Evolutionary conservation across 805 yeast species (phyloP), one percentile per base, ranked within the genome.

Genomic region (Kazachstania bromeliacearum): DNA sequence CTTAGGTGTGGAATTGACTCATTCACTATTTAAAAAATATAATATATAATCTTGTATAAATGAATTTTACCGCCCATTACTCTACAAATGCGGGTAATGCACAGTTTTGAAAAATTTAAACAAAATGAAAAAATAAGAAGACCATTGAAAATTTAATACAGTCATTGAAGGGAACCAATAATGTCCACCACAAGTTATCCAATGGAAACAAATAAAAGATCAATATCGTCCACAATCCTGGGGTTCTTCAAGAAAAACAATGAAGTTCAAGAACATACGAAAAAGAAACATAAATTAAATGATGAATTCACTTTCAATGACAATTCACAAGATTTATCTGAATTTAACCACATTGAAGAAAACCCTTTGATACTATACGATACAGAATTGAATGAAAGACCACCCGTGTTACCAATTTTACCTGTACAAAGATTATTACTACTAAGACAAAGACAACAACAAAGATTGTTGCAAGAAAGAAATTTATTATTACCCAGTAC

Each of bases 1-100:
- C 65, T 72, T 85, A 24, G 98, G 97, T 32, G 97, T 89, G 21
- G 98, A 89, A 59, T 53, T 88, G 39, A 84, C 95, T 5, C 68
- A 62, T 40, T 53, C 58, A 15, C 45, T 62, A 41, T 62, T 63
- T 39, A 60, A 59, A 39, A 57, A 60, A 36, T 62, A 50, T 37
- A 44, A 63, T 33, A 29, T 48, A 15, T 48, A 40, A 43, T 17
- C 25, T 8, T 22, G 7, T 9, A 30, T 30, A 20, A 17, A 21
- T 9, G 20, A 30, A 19, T 9, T 30, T 17, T 18, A 8, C 33
- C 7, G 20, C 18, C 5, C 13, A n/a, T 10, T 10, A 19, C 22
- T 20, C 9, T 16, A 13, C 8, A 33, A 32, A 18, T n/a, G n/a
- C n/a, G n/a, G n/a, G n/a, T n/a, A n/a, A n/a, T n/a, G n/a, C n/a